Evolutionary conservation across 805 yeast species (phyloP), one percentile per base, ranked within the genome.

Genomic region (Metschnikowia chrysomelidarum): DNA sequence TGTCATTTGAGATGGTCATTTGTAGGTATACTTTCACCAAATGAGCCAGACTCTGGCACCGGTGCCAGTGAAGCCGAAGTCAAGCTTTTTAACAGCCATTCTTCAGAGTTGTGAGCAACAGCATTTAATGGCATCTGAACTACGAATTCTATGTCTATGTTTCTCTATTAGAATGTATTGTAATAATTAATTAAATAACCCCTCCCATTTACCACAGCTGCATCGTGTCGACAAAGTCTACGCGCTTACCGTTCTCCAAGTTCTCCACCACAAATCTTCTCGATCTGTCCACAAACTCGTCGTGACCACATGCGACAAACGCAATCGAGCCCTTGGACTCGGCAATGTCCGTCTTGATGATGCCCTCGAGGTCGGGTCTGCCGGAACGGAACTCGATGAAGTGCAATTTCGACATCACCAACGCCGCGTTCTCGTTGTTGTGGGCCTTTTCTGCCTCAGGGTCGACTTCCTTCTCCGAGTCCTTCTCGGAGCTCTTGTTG

Each of bases 201-300:
- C n/a, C n/a, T 7, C 24, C 10, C 14, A 16, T 8, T 45, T 48
- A 62, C 94, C 95, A 85, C 10, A 73, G 67, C 60, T 82, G 87
- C 31, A 82, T 69, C 51, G 83, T 89, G 54, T 87, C 95, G 51
- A 68, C 80, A 50, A 79, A 79, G 42, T 82, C 89, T 13, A 84
- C 73, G 27, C 84, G 69, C 31, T 70, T 63, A 11, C 67, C 54
- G 13, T 49, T 39, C 21, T 64, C 58, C 33, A 78, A 53, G 37
- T 71, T 54, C 26, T 62, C 44, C 0, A 72, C 64, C 3, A 79
- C 71, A 4, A 70, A 54, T 24, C 61, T 52, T 51, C 91, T 69
- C 14, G 78, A 46, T 2, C 61, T 68, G 49, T 80, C 88, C 45
- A 70, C 78, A 71, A 80, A 71, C 4, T 55, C 34, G 21, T 76